Percentiles rank a stretch among this genome's conserved stretches.
These are phyloP conservation scores for Cyberlindnera subsufficiens DNA, from an alignment of 805 yeast genomes.

Conservation along the genomic window DNA sequence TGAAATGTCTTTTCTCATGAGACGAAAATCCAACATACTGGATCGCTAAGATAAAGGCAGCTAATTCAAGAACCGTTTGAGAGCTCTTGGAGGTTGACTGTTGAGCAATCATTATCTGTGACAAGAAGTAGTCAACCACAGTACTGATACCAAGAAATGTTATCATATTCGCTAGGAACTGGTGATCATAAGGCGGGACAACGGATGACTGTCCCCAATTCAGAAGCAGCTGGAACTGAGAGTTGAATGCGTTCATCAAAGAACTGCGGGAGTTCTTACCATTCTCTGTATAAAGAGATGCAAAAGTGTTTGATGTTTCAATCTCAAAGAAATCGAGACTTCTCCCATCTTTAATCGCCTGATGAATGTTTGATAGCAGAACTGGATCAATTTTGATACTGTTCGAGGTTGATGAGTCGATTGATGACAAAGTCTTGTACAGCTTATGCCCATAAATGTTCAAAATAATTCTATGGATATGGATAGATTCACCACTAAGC, in stretches of 20 bases:
- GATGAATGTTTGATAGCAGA: constrained; percentile 12
- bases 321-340: constrained; percentile 8
- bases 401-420: constrained; percentile 6
- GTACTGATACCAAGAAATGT: constrained; percentile 15
- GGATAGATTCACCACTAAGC: constrained; percentile 39
- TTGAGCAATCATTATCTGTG: constrained; percentile 13
- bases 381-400: constrained; percentile 14
- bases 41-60: constrained; percentile 13
- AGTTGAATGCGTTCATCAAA: constrained; percentile 13
- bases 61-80: constrained; percentile 14
- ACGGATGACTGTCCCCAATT: constrained; percentile 21
- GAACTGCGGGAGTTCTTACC: constrained; percentile 3
- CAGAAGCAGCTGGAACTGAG: constrained; percentile 15
- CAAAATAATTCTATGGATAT: constrained; percentile 37
- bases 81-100: constrained; percentile 10
- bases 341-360: neutral
- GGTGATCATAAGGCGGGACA: constrained; percentile 15
- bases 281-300: neutral
- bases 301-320: constrained; percentile 6
- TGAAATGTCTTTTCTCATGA: constrained; percentile 3
- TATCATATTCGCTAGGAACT: constrained; percentile 8
- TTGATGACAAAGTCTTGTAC: constrained; percentile 8
- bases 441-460: constrained; percentile 16
- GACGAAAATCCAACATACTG: constrained; percentile 9
- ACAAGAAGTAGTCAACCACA: constrained; percentile 16